Evolutionary conservation across 2,329 filamentous ascomycete species (phyloP).

Genomic region (Myriosclerotinia scirpicola): DNA sequence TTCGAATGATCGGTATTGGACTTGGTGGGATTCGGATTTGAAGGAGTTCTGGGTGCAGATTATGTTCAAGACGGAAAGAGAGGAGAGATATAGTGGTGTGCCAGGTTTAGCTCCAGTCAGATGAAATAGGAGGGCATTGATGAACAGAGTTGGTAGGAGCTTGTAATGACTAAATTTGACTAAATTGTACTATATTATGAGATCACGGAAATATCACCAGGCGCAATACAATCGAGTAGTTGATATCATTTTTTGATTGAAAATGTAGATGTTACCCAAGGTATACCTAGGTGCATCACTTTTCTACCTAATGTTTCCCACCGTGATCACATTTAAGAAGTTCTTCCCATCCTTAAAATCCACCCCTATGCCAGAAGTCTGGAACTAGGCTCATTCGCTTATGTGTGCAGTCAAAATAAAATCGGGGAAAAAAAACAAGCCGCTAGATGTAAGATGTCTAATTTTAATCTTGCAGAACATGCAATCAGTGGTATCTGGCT

Average conservation of each 20-base stretch:
- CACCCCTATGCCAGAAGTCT: conserved; percentile 20
- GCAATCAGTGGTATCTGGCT: conserved; percentile 16
- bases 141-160: conserved; percentile 18
- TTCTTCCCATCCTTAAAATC: conserved; percentile 18
- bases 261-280: not conserved
- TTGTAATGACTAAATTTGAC: conserved; percentile 20
- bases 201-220: conserved; percentile 12
- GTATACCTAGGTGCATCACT: conserved; percentile 15
- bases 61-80: conserved; percentile 97
- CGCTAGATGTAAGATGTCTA: conserved; percentile 19
- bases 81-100: conserved; percentile 77
- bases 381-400: conserved; percentile 19
- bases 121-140: conserved; percentile 25
- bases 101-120: conserved; percentile 53
- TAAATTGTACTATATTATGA: conserved; percentile 22
- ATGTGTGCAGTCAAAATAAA: conserved; percentile 19
- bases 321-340: conserved; percentile 20
- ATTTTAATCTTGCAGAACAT: conserved; percentile 16
- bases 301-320: conserved; percentile 21
- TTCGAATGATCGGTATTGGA: conserved; percentile 83
- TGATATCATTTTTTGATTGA: conserved; percentile 21
- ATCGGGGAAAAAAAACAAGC: conserved; percentile 5
- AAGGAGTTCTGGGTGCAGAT: conserved; percentile 98
- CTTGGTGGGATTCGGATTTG: conserved; percentile 91
- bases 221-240: not conserved